phyloP scores from a whole-genome alignment of 306 rosid species.

The Vicia villosa region DNA sequence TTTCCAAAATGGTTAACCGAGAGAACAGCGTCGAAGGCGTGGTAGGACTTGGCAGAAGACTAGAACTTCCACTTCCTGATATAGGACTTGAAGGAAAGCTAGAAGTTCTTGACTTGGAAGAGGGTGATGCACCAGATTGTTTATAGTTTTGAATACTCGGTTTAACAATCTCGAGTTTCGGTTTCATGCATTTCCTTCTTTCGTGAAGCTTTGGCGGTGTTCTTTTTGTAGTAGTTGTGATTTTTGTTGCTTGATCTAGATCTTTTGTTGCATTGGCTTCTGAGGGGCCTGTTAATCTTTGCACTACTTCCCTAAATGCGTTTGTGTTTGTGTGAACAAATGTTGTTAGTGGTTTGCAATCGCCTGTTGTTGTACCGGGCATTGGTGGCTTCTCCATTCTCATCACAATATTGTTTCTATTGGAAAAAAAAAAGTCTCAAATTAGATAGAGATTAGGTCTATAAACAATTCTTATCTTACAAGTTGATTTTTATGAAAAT shows the following conservation, averaged over 20 bases:
- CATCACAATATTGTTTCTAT: background rate
- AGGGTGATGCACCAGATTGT: slow-evolving; percentile 41
- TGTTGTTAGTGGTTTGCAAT: slow-evolving; percentile 65
- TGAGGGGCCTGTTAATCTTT: slow-evolving; percentile 71
- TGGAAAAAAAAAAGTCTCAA: background rate
- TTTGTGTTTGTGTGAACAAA: slow-evolving; percentile 72
- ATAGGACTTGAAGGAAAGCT: slow-evolving; percentile 49
- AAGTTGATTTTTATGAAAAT: background rate
- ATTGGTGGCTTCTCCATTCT: slow-evolving; percentile 54
- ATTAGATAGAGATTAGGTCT: background rate
- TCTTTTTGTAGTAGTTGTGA: slow-evolving; percentile 29
- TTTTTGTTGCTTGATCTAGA: slow-evolving; percentile 21
- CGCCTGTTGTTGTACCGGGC: slow-evolving; percentile 32
- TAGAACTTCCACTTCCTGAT: slow-evolving; percentile 41
- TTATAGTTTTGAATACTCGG: slow-evolving; percentile 46
- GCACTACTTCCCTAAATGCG: slow-evolving; percentile 78
- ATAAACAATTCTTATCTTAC: background rate
- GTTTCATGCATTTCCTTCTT: slow-evolving; percentile 73
- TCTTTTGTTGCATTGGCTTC: slow-evolving; percentile 26
- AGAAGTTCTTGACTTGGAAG: slow-evolving; percentile 40
- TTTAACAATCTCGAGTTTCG: slow-evolving; percentile 79
- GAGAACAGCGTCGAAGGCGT: slow-evolving; percentile 74
- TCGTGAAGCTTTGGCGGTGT: slow-evolving; percentile 67
- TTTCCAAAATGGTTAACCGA: slow-evolving; percentile 49
- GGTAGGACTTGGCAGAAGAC: slow-evolving; percentile 50